phyloP scores from a whole-genome alignment of 441 rosid genomes.

The Arabidopsis hybrid region DNA sequence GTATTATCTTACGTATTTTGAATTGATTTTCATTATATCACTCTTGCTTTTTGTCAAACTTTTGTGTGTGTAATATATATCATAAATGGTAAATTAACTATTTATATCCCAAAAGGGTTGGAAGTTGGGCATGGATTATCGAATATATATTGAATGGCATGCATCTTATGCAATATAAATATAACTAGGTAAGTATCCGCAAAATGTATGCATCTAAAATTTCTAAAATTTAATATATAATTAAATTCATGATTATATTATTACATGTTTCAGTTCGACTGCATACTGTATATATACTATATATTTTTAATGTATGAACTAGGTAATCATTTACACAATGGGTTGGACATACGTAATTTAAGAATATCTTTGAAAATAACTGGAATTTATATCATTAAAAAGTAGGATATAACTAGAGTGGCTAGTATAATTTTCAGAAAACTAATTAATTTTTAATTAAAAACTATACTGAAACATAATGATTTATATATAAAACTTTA shows the following conservation, averaged over 20 bases:
- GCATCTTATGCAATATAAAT: neutral
- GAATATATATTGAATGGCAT: neutral
- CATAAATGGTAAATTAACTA: neutral
- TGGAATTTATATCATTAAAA: neutral
- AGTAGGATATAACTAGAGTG: neutral
- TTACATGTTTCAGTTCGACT: neutral
- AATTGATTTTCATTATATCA: constrained; percentile 6
- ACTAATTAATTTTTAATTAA: too few relatives aligned
- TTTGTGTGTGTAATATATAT: neutral
- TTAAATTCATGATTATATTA: neutral
- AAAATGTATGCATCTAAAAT: too few relatives aligned
- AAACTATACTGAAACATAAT: too few relatives aligned
- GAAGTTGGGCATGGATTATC: neutral
- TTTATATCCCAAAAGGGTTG: constrained; percentile 1
- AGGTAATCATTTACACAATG: neutral
- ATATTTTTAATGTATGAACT: neutral
- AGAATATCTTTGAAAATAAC: neutral
- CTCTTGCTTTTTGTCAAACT: neutral
- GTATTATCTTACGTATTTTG: constrained; percentile 1
- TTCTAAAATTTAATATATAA: neutral
- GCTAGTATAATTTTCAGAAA: too few relatives aligned
- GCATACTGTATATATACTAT: neutral
- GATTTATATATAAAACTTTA: neutral
- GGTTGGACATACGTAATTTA: neutral
- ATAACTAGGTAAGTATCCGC: too few relatives aligned